These are phyloP conservation scores for Chlorella vulgaris DNA, from an alignment of 139 green algal species.

Conservation along the genomic window DNA sequence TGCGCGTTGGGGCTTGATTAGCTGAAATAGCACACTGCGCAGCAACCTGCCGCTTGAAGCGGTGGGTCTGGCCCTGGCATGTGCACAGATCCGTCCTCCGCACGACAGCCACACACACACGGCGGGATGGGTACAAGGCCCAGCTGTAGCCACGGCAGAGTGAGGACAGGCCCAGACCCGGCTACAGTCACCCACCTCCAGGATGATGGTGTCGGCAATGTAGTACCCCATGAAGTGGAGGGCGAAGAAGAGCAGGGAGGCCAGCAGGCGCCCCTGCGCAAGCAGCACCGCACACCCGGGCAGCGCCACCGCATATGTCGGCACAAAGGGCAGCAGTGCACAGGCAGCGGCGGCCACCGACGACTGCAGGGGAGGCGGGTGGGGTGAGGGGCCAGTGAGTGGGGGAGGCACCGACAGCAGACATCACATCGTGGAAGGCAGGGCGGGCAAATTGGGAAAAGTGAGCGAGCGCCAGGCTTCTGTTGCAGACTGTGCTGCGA, in stretches of 20 bases:
- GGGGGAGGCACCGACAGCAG: neutral
- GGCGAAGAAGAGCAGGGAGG: slow-evolving; percentile 20
- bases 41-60: too few relatives aligned
- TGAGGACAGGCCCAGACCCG: neutral
- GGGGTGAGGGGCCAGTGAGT: neutral
- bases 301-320: slow-evolving; percentile 56
- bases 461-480: too few relatives aligned
- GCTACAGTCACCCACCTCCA: slow-evolving; percentile 27
- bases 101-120: too few relatives aligned
- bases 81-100: too few relatives aligned
- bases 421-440: too few relatives aligned
- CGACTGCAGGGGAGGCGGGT: neutral
- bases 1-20: too few relatives aligned
- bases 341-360: slow-evolving; percentile 43
- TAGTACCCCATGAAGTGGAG: slow-evolving; percentile 63
- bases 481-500: neutral
- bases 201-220: slow-evolving; percentile 60
- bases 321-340: slow-evolving; percentile 68
- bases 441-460: too few relatives aligned
- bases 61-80: too few relatives aligned
- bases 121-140: neutral
- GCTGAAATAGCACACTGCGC: too few relatives aligned
- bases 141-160: too few relatives aligned
- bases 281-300: slow-evolving; percentile 59
- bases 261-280: slow-evolving; percentile 45